Percentiles rank a stretch among this genome's conserved stretches.
phyloP scores from a whole-genome alignment of 2,329 filamentous ascomycete species.

The Talaromyces sp. region DNA sequence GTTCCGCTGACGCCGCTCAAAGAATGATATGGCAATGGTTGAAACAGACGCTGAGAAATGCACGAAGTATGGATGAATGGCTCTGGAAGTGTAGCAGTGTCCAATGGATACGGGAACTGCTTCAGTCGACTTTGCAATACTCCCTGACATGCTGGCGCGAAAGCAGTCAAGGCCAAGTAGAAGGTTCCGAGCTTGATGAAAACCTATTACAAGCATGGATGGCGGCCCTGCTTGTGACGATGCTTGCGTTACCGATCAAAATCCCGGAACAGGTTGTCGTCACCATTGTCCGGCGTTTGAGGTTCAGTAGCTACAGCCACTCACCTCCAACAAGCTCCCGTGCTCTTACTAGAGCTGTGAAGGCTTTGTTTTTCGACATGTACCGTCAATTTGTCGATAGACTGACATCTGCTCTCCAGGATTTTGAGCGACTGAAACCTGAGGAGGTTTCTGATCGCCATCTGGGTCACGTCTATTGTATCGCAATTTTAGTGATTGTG shows the following conservation, averaged over 20 bases:
- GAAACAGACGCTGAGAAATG: neutral
- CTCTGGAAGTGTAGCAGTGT: neutral
- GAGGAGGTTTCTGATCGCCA: neutral
- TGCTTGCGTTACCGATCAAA: conserved; percentile 12
- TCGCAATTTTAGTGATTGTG: conserved; percentile 14
- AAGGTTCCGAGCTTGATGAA: neutral
- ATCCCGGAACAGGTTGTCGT: neutral
- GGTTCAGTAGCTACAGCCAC: neutral
- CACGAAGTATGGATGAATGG: conserved; percentile 1
- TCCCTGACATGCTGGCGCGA: neutral
- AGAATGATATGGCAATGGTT: neutral
- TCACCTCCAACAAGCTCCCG: conserved; percentile 3
- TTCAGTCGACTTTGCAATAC: conserved; percentile 7
- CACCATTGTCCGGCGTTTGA: neutral
- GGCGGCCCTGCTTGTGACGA: conserved; percentile 9
- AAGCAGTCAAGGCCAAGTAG: neutral
- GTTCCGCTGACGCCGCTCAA: too few relatives aligned
- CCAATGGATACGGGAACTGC: neutral
- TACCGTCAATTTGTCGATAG: neutral
- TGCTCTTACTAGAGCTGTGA: conserved; percentile 15
- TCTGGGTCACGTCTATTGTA: conserved; percentile 13
- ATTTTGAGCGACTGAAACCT: neutral
- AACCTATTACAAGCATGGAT: conserved; percentile 15
- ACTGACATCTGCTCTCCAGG: conserved; percentile 6
- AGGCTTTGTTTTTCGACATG: conserved; percentile 12